Base-by-base conservation (phyloP, 805 yeast species). In the Kazachstania taianensis region DNA sequence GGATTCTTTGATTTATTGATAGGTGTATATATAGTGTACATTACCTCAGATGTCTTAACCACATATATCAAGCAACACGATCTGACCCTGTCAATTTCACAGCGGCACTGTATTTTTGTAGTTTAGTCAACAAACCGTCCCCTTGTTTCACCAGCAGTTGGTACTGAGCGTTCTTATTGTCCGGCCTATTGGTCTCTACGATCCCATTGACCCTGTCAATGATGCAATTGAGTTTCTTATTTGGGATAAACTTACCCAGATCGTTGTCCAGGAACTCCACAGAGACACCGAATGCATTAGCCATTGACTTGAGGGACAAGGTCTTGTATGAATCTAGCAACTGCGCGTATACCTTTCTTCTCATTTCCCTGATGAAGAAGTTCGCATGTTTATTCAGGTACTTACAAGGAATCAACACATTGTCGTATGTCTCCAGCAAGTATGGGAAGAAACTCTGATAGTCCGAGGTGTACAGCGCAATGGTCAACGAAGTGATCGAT, bases 31-130 rank as follows among this genome's bases (percentile, higher is more conserved):
- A n/a, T n/a, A n/a, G n/a, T n/a, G n/a, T n/a, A n/a, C n/a, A n/a
- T n/a, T n/a, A n/a, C n/a, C n/a, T n/a, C n/a, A n/a, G n/a, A n/a
- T n/a, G n/a, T n/a, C n/a, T n/a, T n/a, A n/a, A n/a, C n/a, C n/a
- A n/a, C n/a, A n/a, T n/a, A n/a, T n/a, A n/a, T n/a, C n/a, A n/a
- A n/a, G n/a, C n/a, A n/a, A 72, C 76, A 47, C 76, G 70, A 55
- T 86, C 96, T 19, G 94, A 82, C 32, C 97, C 96, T 53, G 94
- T 81, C 50, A 92, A 71, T 59, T 94, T 82, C 33, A 92, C 97
- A 16, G 96, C 96, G 30, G 97, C 96, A 32, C 95, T 94, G 50
- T 89, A 92, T 60, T 87, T 92, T 60, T 92, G 98, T 54, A 92
- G 70, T 60, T 89, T 92, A 13, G 98, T 89, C 57, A 92, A 73